A percentile compares a stretch with the other conserved stretches of the same genome.
phyloP scores from a whole-genome alignment of 1,139 yeast species.

The Magnusiomyces paraingens region DNA sequence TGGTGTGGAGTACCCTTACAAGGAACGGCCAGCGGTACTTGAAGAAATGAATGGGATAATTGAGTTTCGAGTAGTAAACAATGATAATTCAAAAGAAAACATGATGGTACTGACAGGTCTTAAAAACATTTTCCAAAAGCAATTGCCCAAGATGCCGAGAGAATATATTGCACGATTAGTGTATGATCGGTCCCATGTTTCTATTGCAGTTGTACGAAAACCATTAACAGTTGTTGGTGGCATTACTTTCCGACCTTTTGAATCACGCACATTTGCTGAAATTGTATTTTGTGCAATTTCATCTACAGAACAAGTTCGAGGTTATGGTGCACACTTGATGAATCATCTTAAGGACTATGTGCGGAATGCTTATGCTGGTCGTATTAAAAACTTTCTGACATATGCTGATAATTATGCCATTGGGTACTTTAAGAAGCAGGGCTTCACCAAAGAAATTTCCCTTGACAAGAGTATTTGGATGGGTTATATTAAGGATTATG shows the following conservation, averaged over 20 bases:
- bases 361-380: conserved; percentile 60
- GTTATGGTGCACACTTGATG: conserved; percentile 98
- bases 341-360: conserved; percentile 95
- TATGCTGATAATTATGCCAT: conserved; percentile 98
- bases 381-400: conserved; percentile 80
- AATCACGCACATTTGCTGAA: conserved; percentile 87
- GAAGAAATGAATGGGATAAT: conserved; percentile 90
- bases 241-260: conserved; percentile 90
- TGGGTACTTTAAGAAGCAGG: conserved; percentile 97
- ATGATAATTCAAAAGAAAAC: conserved; percentile 81
- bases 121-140: conserved; percentile 94
- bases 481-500: conserved; percentile 98
- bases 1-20: conserved; percentile 76
- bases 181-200: conserved; percentile 87
- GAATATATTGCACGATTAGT: conserved; percentile 93
- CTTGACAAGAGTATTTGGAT: conserved; percentile 86
- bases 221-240: conserved; percentile 98
- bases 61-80: conserved; percentile 92
- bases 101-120: conserved; percentile 90
- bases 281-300: conserved; percentile 97
- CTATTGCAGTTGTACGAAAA: conserved; percentile 91
- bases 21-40: conserved; percentile 87
- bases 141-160: conserved; percentile 96
- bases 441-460: conserved; percentile 90
- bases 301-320: conserved; percentile 94